These are phyloP conservation scores for Eucalyptus globulus DNA, from an alignment of 345 rosid genomes.

Conservation along the genomic window DNA sequence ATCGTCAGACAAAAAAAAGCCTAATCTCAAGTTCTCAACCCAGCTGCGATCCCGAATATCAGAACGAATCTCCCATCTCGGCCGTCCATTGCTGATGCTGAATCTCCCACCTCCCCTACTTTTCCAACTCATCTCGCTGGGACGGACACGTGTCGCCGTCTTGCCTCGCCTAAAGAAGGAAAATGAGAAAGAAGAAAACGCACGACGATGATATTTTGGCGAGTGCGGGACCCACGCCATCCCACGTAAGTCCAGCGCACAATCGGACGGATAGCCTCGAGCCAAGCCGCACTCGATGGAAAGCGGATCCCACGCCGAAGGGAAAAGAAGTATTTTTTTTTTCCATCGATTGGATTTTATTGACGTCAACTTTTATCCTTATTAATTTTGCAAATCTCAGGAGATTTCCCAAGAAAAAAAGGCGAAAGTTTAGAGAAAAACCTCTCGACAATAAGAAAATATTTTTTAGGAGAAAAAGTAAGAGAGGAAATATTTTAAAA, in stretches of 20 bases:
- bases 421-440: not conserved
- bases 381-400: not conserved
- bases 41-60: not conserved
- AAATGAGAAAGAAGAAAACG: not conserved
- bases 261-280: not conserved
- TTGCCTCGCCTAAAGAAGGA: not conserved
- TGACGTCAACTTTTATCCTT: not conserved
- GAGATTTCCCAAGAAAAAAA: not conserved
- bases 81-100: not conserved
- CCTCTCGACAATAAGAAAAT: not conserved
- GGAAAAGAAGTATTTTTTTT: not conserved
- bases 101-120: not conserved
- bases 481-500: not conserved
- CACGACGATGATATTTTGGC: not conserved
- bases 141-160: not conserved
- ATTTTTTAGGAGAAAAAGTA: not conserved
- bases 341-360: not conserved
- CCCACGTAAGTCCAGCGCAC: not conserved
- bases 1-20: not conserved
- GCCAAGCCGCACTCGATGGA: not conserved
- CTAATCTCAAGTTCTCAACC: not conserved
- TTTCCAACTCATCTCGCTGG: not conserved
- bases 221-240: not conserved
- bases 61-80: not conserved
- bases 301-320: not conserved